Conservation (phyloP, 192 early-diverging fungal species). For the Paraglomus brasilianum region DNA sequence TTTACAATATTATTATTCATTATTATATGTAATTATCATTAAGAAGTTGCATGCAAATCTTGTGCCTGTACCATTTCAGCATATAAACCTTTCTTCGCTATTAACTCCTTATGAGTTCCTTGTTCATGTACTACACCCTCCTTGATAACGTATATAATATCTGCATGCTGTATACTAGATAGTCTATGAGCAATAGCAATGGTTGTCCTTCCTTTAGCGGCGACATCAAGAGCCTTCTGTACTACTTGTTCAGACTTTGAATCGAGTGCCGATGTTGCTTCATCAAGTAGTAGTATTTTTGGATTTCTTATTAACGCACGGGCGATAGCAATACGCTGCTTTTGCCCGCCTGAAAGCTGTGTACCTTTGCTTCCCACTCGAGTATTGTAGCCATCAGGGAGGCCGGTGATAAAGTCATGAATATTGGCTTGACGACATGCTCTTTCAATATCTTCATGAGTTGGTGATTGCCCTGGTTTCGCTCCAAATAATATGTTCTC, state of each 20-base stretch:
- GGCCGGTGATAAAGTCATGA: slow-evolving; percentile 48
- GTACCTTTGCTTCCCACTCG: slow-evolving; percentile 61
- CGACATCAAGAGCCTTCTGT: slow-evolving; percentile 73
- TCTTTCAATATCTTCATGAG: slow-evolving; percentile 47
- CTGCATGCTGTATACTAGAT: slow-evolving; percentile 82
- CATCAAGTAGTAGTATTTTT: slow-evolving; percentile 75
- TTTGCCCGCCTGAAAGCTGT: slow-evolving; percentile 65
- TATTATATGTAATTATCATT: slow-evolving; percentile 25
- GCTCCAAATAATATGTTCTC: slow-evolving; percentile 61
- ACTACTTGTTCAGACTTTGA: slow-evolving; percentile 79
- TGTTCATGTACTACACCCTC: slow-evolving; percentile 66
- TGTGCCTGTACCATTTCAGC: slow-evolving; percentile 62
- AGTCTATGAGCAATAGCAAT: slow-evolving; percentile 75
- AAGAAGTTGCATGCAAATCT: slow-evolving; percentile 52
- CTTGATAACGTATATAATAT: slow-evolving; percentile 82
- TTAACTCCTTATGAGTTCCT: slow-evolving; percentile 77
- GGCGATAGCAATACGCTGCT: slow-evolving; percentile 72
- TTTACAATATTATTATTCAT: no score
- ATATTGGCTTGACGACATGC: slow-evolving; percentile 57
- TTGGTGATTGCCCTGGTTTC: slow-evolving; percentile 41
- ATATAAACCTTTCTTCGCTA: slow-evolving; percentile 60
- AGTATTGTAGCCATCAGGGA: slow-evolving; percentile 61
- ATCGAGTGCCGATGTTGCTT: slow-evolving; percentile 83
- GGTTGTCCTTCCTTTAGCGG: slow-evolving; percentile 72
- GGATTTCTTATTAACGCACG: slow-evolving; percentile 68